Percentiles rank a stretch among this genome's conserved stretches.
Conservation (phyloP, 169 alveolate species). For the Plasmodium gallinaceum region DNA sequence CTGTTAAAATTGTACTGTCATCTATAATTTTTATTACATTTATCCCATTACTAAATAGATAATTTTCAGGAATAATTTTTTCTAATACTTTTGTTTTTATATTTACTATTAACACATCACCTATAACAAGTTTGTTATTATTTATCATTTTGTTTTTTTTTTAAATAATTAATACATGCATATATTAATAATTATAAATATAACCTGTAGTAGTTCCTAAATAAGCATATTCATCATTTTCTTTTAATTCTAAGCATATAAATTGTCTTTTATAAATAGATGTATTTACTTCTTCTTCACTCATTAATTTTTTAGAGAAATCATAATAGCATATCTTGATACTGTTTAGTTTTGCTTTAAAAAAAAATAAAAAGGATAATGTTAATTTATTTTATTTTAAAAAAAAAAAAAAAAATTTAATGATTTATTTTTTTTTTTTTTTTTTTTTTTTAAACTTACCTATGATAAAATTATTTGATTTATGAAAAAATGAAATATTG, state of each 20-base stretch:
- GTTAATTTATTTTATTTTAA: neutral
- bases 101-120: slow-evolving; percentile 61
- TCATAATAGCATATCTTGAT: slow-evolving; percentile 66
- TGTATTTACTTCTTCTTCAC: slow-evolving; percentile 66
- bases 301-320: slow-evolving; percentile 58
- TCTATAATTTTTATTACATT: slow-evolving; percentile 53
- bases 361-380: neutral
- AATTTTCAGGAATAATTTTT: slow-evolving; percentile 62
- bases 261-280: slow-evolving; percentile 72
- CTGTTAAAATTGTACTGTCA: slow-evolving; percentile 64
- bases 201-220: slow-evolving; percentile 73
- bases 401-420: too few relatives aligned
- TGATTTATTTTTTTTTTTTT: neutral
- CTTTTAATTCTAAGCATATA: slow-evolving; percentile 51
- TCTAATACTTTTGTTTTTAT: slow-evolving; percentile 64
- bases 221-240: slow-evolving; percentile 70
- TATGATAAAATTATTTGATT: slow-evolving; percentile 62
- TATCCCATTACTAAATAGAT: slow-evolving; percentile 72
- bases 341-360: slow-evolving; percentile 56
- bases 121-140: slow-evolving; percentile 10
- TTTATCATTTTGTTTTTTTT: neutral
- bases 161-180: neutral
- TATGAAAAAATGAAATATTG: slow-evolving; percentile 60
- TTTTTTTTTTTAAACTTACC: slow-evolving; percentile 25
- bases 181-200: neutral